These are phyloP conservation scores for Whalleya microplaca DNA, from an alignment of 2,329 filamentous ascomycete genomes.

Conservation along the genomic window DNA sequence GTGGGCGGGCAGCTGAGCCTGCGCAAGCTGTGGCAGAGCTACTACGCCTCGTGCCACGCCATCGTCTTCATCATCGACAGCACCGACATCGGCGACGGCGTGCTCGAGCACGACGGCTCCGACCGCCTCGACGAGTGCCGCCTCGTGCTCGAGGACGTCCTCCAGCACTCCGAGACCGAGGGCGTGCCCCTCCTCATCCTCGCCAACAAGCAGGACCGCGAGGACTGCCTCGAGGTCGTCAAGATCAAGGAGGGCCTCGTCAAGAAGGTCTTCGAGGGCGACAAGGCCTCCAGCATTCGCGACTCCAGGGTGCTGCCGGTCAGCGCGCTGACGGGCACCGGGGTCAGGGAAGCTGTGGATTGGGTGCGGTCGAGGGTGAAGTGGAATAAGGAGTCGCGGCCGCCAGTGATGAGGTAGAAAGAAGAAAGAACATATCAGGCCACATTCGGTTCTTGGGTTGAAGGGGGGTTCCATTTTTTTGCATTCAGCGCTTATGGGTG, in stretches of 20 bases:
- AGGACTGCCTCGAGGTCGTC: constrained; percentile 97
- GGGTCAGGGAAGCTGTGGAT: constrained; percentile 93
- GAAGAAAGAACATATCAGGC: constrained; percentile 62
- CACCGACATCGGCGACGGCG: constrained; percentile 86
- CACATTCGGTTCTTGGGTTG: constrained; percentile 18
- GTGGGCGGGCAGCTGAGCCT: constrained; percentile 91
- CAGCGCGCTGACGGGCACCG: constrained; percentile 84
- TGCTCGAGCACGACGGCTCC: constrained; percentile 58
- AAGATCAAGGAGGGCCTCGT: constrained; percentile 96
- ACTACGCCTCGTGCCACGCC: constrained; percentile 91
- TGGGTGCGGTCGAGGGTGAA: constrained; percentile 91
- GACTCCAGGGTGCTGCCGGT: constrained; percentile 91
- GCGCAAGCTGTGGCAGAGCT: constrained; percentile 91
- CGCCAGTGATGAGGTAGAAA: constrained; percentile 86
- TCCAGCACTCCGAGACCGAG: constrained; percentile 84
- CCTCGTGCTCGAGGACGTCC: constrained; percentile 84
- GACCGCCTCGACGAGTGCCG: constrained; percentile 84
- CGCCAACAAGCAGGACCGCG: constrained; percentile 96
- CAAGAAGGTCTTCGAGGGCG: constrained; percentile 92
- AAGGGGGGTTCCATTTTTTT: constrained; percentile 21
- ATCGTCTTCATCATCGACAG: constrained; percentile 98
- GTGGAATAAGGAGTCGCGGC: constrained; percentile 94
- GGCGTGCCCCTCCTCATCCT: constrained; percentile 90
- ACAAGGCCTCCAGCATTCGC: constrained; percentile 82
- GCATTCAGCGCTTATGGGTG: constrained; percentile 34